Evolutionary conservation across 129 eudicot genomes (phyloP), one percentile per base, ranked within the genome.

Genomic region (Cynara cardunculus): DNA sequence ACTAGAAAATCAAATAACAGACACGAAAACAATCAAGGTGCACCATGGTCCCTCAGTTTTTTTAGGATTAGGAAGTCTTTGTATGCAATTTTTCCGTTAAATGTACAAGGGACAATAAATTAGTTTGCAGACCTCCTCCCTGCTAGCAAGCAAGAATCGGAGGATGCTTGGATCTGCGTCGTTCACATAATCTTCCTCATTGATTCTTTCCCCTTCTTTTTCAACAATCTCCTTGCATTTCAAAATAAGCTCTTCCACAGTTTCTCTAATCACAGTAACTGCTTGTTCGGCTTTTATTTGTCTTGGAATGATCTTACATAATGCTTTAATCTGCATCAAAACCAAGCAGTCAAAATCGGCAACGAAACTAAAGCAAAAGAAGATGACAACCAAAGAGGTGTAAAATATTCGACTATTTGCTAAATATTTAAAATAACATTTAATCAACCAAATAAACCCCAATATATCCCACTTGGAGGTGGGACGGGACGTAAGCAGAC

Each of bases 131-230:
- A 95, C 99, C 94, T 95, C 97, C 72, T 92, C 99, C 81, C 99
- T 85, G 86, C 99, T 95, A 77, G 99, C 99, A 68, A 95, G 99
- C 91, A 95, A 86, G 89, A 95, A 95, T 3, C 97, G 89, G 35
- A 95, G 94, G 62, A 95, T 95, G 87, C 97, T 92, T 67, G 99
- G 97, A 82, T 95, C 99, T n/a, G 97, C 80, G 24, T 92, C 97
- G 81, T 92, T 95, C 35, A 95, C 97, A 74, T 95, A 95, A 69
- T 95, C 99, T 86, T 95, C 99, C 82, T 92, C 94, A n/a, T 83
- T 85, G n/a, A 95, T 92, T 86, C 79, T 92, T 86, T 92, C 99
- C 30, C 94, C 99, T 88, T 95, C 97, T 39, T 71, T 86, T 81
- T 95, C 97, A 22, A 95, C 99, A 10, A 95, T 92, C 86, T 90